Conservation (phyloP, 2,329 filamentous ascomycete genomes). For the Capronia epimyces region DNA sequence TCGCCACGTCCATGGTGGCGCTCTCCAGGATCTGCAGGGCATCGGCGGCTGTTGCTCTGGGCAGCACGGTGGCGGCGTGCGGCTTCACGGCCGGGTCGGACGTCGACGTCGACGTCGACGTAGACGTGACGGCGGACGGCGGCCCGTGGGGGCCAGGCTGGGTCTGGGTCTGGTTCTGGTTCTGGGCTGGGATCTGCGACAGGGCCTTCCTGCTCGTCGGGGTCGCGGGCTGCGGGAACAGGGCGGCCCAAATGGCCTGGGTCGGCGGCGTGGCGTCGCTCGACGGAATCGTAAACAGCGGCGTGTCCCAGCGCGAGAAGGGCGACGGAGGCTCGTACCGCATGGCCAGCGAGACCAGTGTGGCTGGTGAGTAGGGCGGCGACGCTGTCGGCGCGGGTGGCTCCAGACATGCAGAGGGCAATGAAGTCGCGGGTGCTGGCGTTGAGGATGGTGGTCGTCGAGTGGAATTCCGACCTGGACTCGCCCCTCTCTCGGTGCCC, state of each 20-base stretch:
- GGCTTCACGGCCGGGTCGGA: constrained; percentile 34
- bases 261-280: constrained; percentile 52
- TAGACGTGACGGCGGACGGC: not conserved
- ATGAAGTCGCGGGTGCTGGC: not conserved
- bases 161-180: constrained; percentile 24
- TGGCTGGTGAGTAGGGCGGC: constrained; percentile 47
- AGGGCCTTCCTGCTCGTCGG: constrained; percentile 26
- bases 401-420: constrained; percentile 3
- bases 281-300: constrained; percentile 57
- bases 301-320: constrained; percentile 61
- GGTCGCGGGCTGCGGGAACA: constrained; percentile 32
- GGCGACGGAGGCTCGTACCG: constrained; percentile 64
- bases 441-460: not conserved
- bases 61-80: constrained; percentile 42
- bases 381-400: constrained; percentile 29
- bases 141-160: too few relatives aligned
- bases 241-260: constrained; percentile 57
- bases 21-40: constrained; percentile 41
- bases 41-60: constrained; percentile 37
- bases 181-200: constrained; percentile 18
- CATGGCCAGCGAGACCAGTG: constrained; percentile 60
- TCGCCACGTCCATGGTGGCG: constrained; percentile 26
- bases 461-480: not conserved
- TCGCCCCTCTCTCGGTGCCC: not conserved
- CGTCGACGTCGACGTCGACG: constrained; percentile 7